Conservation (phyloP, 176 grass and related monocot species). For the Rhynchospora pubera region DNA sequence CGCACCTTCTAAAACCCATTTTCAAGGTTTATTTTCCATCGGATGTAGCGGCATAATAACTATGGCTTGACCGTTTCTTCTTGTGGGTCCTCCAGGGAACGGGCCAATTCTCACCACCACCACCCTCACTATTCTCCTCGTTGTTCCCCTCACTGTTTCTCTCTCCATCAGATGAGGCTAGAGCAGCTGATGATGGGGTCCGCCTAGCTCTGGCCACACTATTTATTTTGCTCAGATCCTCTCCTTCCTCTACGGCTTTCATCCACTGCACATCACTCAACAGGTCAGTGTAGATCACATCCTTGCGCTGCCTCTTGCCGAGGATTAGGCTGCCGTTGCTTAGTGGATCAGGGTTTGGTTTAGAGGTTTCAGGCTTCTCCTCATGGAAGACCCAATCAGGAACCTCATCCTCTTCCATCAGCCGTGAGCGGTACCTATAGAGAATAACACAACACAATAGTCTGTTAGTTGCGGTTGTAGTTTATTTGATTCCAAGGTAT, state of each 20-base stretch:
- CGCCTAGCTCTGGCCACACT: constrained; percentile 46
- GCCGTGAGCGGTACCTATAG: constrained; percentile 38
- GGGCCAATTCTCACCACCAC: constrained; percentile 42
- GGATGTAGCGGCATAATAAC: constrained; percentile 24
- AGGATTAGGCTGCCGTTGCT: constrained; percentile 34
- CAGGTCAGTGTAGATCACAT: constrained; percentile 84
- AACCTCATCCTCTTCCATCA: constrained; percentile 87
- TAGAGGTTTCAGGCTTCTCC: constrained; percentile 35
- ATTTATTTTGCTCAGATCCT: constrained; percentile 56
- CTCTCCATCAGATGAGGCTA: constrained; percentile 57
- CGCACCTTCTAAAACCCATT: neutral
- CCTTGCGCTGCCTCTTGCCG: constrained; percentile 73
- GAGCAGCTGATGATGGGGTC: constrained; percentile 29
- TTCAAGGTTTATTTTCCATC: constrained; percentile 31
- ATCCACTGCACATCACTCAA: constrained; percentile 79
- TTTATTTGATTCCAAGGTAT: neutral
- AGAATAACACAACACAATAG: neutral
- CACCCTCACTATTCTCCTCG: constrained; percentile 31
- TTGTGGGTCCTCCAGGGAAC: constrained; percentile 78
- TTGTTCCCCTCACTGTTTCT: constrained; percentile 35
- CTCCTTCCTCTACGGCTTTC: constrained; percentile 67
- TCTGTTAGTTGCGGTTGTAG: neutral
- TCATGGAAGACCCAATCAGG: constrained; percentile 79
- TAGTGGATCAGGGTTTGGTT: constrained; percentile 27
- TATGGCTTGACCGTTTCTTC: constrained; percentile 75